Percentiles rank a stretch among this genome's conserved stretches.
Evolutionary conservation across 495 filamentous ascomycete species (phyloP).

Genomic region (Glarea lozoyensis): DNA sequence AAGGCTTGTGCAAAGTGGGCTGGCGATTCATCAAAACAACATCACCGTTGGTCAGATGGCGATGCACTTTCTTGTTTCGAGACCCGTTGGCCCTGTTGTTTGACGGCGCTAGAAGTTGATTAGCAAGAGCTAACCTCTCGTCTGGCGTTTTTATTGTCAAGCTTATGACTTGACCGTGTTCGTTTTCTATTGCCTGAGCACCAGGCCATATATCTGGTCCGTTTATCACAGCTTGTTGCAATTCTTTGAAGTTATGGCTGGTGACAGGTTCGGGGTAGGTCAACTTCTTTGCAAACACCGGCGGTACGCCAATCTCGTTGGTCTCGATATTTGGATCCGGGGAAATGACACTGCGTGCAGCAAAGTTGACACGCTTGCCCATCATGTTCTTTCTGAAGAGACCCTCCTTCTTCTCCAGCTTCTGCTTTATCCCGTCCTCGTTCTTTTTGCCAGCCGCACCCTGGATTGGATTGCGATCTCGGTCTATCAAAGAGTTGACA

Average conservation of each 20-base stretch:
- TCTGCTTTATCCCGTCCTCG: slow-evolving; percentile 90
- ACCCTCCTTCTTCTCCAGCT: slow-evolving; percentile 97
- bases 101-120: slow-evolving; percentile 86
- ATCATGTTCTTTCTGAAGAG: slow-evolving; percentile 99
- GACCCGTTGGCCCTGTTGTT: slow-evolving; percentile 63
- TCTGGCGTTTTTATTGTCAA: slow-evolving; percentile 77
- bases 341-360: slow-evolving; percentile 94
- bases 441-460: slow-evolving; percentile 61
- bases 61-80: slow-evolving; percentile 91
- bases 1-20: slow-evolving; percentile 99
- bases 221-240: slow-evolving; percentile 95
- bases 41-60: slow-evolving; percentile 93
- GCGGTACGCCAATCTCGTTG: slow-evolving; percentile 95
- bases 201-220: slow-evolving; percentile 91
- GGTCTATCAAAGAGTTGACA: slow-evolving; percentile 86
- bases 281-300: slow-evolving; percentile 91
- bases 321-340: slow-evolving; percentile 98
- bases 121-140: slow-evolving; percentile 77
- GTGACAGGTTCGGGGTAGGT: slow-evolving; percentile 98
- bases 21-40: slow-evolving; percentile 99
- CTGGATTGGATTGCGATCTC: slow-evolving; percentile 69
- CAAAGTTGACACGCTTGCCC: slow-evolving; percentile 99
- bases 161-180: slow-evolving; percentile 84
- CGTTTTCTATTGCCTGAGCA: slow-evolving; percentile 88
- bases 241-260: slow-evolving; percentile 88